Conservation (phyloP, 192 early-diverging fungal genomes). For the Endogone sp. region DNA sequence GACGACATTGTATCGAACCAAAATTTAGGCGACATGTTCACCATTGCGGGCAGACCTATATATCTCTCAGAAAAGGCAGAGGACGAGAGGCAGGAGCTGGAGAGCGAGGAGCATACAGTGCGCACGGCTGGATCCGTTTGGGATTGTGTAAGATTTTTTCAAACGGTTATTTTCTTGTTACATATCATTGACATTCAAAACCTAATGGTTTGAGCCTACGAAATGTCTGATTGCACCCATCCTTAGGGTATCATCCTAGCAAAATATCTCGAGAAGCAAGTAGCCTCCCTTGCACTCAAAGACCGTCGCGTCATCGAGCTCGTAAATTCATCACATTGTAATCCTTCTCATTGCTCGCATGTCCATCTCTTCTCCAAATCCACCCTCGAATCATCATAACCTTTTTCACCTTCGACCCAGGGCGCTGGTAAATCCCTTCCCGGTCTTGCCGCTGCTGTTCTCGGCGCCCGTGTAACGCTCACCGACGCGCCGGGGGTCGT, state of each 20-base stretch:
- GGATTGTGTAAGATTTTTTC: constrained; percentile 4
- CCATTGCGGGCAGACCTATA: neutral
- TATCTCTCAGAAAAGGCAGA: neutral
- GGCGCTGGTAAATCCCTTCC: constrained; percentile 12
- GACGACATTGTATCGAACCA: too few species aligned
- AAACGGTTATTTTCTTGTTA: neutral
- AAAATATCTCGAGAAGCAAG: constrained; percentile 11
- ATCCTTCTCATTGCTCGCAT: too few species aligned
- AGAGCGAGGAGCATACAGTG: constrained; percentile 6
- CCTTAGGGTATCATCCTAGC: constrained; percentile 8
- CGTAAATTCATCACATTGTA: too few species aligned
- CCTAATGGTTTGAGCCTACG: too few species aligned
- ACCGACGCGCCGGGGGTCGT: constrained; percentile 8
- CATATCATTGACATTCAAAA: neutral
- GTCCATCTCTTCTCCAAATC: too few species aligned
- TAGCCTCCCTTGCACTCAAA: neutral
- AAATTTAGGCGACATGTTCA: too few species aligned
- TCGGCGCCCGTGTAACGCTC: constrained; percentile 5
- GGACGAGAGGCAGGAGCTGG: neutral
- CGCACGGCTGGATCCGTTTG: constrained; percentile 6
- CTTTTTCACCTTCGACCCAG: neutral
- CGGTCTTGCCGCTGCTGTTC: constrained; percentile 5
- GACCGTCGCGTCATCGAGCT: constrained; percentile 6
- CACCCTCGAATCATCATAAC: too few species aligned
- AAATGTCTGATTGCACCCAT: neutral